Conservation (phyloP, 768 basidiomycete genomes). For the Leccinum olivaceopallidum region DNA sequence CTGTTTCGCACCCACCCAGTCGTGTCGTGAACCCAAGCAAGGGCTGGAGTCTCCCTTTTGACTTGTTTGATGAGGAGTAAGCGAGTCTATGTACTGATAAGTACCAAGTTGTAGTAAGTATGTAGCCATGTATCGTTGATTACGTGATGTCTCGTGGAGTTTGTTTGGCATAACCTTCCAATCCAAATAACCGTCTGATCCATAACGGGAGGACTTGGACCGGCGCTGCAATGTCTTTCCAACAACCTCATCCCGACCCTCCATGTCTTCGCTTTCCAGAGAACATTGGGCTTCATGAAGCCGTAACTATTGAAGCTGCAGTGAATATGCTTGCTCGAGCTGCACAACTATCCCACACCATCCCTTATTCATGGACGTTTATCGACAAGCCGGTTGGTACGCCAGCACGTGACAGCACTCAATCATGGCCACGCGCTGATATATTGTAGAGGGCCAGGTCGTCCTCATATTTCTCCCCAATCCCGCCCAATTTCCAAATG, state of each 20-base stretch:
- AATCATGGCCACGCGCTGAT: conserved; percentile 1
- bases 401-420: conserved; percentile 16
- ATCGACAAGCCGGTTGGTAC: conserved; percentile 77
- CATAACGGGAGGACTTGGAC: conserved; percentile 17
- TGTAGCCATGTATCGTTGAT: neutral
- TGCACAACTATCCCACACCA: conserved; percentile 50
- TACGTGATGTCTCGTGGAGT: conserved; percentile 6
- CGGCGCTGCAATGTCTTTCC: conserved; percentile 27
- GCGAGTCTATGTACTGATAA: neutral
- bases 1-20: conserved; percentile 50
- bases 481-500: conserved; percentile 63
- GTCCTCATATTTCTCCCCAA: conserved; percentile 65
- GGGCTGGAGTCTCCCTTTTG: conserved; percentile 57
- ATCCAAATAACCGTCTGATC: conserved; percentile 31
- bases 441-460: conserved; percentile 57
- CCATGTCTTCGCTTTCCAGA: conserved; percentile 75
- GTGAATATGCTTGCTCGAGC: conserved; percentile 62
- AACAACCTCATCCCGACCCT: conserved; percentile 57
- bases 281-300: conserved; percentile 54
- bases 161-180: conserved; percentile 31
- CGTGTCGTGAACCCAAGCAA: conserved; percentile 61
- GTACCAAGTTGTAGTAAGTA: neutral
- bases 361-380: conserved; percentile 72
- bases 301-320: conserved; percentile 57
- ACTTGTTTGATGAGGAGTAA: conserved; percentile 57